phyloP scores from a whole-genome alignment of 768 basidiomycete species.

The Serendipita sp. region DNA sequence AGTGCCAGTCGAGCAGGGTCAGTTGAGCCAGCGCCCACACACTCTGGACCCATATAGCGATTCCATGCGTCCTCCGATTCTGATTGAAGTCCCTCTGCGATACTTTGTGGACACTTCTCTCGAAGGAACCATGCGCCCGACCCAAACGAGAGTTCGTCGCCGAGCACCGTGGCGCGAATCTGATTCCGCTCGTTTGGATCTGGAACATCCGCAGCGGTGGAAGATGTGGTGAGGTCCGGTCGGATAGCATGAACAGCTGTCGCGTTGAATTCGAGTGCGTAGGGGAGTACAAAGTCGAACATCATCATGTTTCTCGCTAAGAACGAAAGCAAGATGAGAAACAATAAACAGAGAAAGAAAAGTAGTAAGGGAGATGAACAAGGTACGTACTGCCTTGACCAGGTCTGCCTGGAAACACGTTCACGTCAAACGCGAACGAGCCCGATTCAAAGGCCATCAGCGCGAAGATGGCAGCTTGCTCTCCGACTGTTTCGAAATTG shows the following conservation, averaged over 20 bases:
- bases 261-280: background rate
- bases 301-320: conserved; percentile 6
- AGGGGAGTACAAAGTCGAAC: conserved; percentile 5
- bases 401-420: background rate
- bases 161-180: background rate
- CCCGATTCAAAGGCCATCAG: conserved; percentile 4
- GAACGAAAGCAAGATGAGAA: background rate
- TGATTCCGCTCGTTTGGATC: background rate
- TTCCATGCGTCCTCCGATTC: background rate
- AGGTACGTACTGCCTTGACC: conserved; percentile 4
- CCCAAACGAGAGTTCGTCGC: conserved; percentile 1
- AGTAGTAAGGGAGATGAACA: no score
- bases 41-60: conserved; percentile 1
- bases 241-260: conserved; percentile 4
- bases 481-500: background rate
- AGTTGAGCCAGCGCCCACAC: background rate
- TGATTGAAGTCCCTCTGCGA: background rate
- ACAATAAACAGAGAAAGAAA: background rate
- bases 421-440: background rate
- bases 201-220: background rate
- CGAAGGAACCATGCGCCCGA: conserved; percentile 4
- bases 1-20: background rate
- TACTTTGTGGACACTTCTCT: background rate
- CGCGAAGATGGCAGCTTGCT: conserved; percentile 1
- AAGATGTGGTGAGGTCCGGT: background rate